These are phyloP conservation scores for Dalechampia spathulata DNA, from an alignment of 441 rosid genomes.

Conservation along the genomic window DNA sequence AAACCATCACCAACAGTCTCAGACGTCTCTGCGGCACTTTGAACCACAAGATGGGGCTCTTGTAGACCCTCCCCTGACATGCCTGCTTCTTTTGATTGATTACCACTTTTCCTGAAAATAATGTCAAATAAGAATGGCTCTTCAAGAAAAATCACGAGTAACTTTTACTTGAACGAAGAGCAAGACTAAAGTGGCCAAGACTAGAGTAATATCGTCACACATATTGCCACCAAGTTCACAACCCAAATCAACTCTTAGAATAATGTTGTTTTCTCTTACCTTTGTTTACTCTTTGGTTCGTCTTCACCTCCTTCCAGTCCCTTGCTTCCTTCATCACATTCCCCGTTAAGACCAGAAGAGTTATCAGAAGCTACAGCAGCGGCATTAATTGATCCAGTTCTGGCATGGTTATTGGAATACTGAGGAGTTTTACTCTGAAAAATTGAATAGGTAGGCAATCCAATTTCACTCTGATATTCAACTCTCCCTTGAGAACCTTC, in stretches of 20 bases:
- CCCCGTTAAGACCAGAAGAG: constrained; percentile 54
- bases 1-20: constrained; percentile 81
- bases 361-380: constrained; percentile 42
- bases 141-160: no score
- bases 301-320: constrained; percentile 46
- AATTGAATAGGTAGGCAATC: constrained; percentile 25
- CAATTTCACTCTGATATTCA: constrained; percentile 42
- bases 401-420: constrained; percentile 24
- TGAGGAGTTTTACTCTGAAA: constrained; percentile 28
- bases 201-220: neutral
- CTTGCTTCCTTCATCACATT: constrained; percentile 54
- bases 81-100: constrained; percentile 46
- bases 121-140: no score
- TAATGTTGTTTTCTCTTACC: constrained; percentile 42
- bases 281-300: constrained; percentile 59
- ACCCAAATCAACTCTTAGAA: no score
- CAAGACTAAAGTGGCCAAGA: neutral
- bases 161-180: no score
- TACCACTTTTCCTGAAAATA: constrained; percentile 49
- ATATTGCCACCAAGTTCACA: no score
- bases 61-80: constrained; percentile 28
- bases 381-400: constrained; percentile 22
- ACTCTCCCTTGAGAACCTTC: constrained; percentile 38
- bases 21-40: constrained; percentile 46
- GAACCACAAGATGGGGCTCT: constrained; percentile 32